A percentile compares a stretch with the other conserved stretches of the same genome.
Evolutionary conservation across 208 protist species (phyloP).

Genomic region (Leishmania turanica): DNA sequence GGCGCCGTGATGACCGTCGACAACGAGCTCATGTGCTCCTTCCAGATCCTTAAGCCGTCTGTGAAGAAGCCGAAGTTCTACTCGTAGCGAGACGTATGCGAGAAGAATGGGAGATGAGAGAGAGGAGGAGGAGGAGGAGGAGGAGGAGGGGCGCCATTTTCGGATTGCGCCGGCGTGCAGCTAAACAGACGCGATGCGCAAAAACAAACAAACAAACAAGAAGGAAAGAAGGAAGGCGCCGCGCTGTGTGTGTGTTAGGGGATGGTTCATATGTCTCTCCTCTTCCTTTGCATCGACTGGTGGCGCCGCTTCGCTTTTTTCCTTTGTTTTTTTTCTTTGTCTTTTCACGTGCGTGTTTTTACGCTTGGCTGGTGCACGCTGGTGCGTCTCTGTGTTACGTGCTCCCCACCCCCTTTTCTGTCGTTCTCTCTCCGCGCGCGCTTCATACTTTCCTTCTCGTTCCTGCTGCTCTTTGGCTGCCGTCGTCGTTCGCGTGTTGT

Average conservation of each 20-base stretch:
- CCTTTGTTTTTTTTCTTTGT: background rate
- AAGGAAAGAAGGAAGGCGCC: background rate
- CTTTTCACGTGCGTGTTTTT: background rate
- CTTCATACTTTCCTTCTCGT: background rate
- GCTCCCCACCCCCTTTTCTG: background rate
- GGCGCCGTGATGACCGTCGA: constrained; percentile 99
- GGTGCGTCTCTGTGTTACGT: background rate
- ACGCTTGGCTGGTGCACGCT: background rate
- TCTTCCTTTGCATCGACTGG: background rate
- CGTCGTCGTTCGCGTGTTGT: background rate
- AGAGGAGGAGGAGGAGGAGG: too few relatives aligned
- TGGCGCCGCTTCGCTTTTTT: background rate
- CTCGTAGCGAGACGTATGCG: constrained; percentile 28
- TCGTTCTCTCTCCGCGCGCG: background rate
- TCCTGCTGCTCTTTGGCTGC: background rate
- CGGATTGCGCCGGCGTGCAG: background rate
- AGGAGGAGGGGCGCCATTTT: background rate
- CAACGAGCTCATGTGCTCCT: constrained; percentile 98
- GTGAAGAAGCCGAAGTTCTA: constrained; percentile 92
- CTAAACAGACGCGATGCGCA: background rate
- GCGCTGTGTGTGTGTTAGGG: too few relatives aligned
- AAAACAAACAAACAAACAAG: background rate
- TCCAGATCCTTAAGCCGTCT: constrained; percentile 96
- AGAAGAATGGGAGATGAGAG: background rate
- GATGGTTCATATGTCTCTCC: background rate